These are phyloP conservation scores for Talaromyces sp. DNA, from an alignment of 2,329 filamentous ascomycete genomes.

Conservation along the genomic window DNA sequence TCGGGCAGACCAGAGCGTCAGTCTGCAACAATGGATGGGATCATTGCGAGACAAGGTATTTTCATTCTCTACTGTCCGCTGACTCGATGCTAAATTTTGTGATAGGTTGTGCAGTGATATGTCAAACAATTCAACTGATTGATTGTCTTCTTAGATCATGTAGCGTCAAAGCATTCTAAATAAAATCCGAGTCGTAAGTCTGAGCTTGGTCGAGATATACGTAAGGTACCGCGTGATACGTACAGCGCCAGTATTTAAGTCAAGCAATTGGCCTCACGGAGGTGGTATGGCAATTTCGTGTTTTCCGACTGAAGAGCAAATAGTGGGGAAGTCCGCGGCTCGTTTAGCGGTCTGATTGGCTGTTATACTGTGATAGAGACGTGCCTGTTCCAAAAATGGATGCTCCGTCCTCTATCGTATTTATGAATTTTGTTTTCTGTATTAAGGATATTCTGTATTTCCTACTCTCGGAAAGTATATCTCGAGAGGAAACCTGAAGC, in stretches of 20 bases:
- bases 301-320: not conserved
- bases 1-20: slow-evolving; percentile 87
- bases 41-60: slow-evolving; percentile 81
- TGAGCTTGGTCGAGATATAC: not conserved
- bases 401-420: not conserved
- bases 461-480: not conserved
- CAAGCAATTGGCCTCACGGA: not conserved
- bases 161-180: slow-evolving; percentile 25
- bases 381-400: slow-evolving; percentile 9
- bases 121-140: slow-evolving; percentile 19
- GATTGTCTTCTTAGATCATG: slow-evolving; percentile 19
- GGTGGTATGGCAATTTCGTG: not conserved
- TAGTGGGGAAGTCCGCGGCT: slow-evolving; percentile 9
- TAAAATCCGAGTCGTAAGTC: not conserved
- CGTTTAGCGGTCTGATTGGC: not conserved
- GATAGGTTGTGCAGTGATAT: slow-evolving; percentile 34
- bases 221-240: not conserved
- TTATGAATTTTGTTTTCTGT: not conserved
- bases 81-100: slow-evolving; percentile 1
- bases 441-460: not conserved
- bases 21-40: slow-evolving; percentile 89
- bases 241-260: not conserved
- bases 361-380: slow-evolving; percentile 6
- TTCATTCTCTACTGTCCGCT: slow-evolving; percentile 4
- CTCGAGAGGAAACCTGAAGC: too few species aligned